Evolutionary conservation across 2,329 filamentous ascomycete genomes (phyloP), one percentile per base, ranked within the genome.

Genomic region (Botrytis tulipae): DNA sequence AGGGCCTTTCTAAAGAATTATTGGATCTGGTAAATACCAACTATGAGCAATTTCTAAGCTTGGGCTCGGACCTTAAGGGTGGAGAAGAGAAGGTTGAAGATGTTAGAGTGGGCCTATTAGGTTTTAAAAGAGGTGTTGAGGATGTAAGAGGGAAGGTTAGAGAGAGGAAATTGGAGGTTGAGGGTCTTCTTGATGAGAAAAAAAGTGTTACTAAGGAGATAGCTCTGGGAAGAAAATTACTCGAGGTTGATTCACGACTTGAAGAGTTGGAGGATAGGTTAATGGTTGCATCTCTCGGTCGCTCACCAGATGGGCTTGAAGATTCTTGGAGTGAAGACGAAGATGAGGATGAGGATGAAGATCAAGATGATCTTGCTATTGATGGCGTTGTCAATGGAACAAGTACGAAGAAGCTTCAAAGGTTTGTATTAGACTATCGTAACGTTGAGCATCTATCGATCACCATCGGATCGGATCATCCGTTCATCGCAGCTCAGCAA

Each of bases 1-100:
- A 93, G 78, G 87, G 91, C 32, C 91, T 99, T 75, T 93, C 91
- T 79, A 89, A 92, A 76, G 96, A 99, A 84, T 87, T 99, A 4
- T 87, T 99, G 29, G 95, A 98, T 83, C 89, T 99, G 12, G 96
- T 99, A 77, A 99, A 99, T 81, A 89, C 92, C 70, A 97, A 99
- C 83, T 98, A 99, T 82, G 92, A 94, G 66, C 92, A 95, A 73
- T 99, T 99, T 78, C 83, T 99, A 7, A 91, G 91, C 0, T 84
- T 99, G 0, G 97, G 96, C 0, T 90, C 88, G 65, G 93, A 94
- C 78, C 84, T 99, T 61, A 89, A 90, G 71, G 95, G 95, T 4
- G 97, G 97, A 12, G 95, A 97, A 80, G 95, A 98, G 79, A 93
- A 91, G 81, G 91, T 98, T 0, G 95, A 97, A 81, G 94, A 97